Base-by-base conservation (phyloP, 495 filamentous ascomycete genomes). In the Cetradonia linearis region DNA sequence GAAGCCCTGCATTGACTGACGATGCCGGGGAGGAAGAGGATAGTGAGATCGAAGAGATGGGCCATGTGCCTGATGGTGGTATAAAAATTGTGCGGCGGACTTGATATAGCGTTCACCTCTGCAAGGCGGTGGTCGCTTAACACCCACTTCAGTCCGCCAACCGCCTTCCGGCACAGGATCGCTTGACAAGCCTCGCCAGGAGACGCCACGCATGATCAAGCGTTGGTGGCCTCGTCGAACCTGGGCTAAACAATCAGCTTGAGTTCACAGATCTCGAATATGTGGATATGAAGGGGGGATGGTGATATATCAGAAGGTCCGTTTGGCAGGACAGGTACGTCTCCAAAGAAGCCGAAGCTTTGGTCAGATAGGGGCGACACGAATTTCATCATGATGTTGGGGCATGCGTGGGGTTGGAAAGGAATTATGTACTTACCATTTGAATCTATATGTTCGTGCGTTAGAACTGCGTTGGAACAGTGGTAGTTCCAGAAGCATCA, bases 61-160 rank as follows among this genome's bases (percentile, higher is more conserved):
- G 61, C 5, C 62, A 64, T 18, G 55, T 76, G 42, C 72, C 74
- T 49, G 73, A 78, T 62, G 71, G 76, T 61, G 75, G 78, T 13
- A 69, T 79, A 11, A 76, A 74, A 46, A 70, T 81, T 5, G 65
- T 73, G 58, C 73, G 78, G 48, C 76, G 74, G 66, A 62, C 65
- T 61, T 72, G 65, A 71, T 61, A 52, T 2, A 44, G 49, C n/a
- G 7, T 60, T 46, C 31, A 10, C 27, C 28, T 36, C 3, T 55
- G 50, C 38, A 46, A 23, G 46, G 28, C 49, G n/a, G 44, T 23
- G 44, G 42, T n/a, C 7, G 42, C n/a, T 10, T 20, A 46, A 5
- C 42, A n/a, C 25, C 42, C 20, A n/a, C 25, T 25, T 10, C 3
- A 46, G n/a, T 46, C 42, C 23, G n/a, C 42, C 42, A 46, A 11